Evolutionary conservation across 805 yeast genomes (phyloP).

Genomic region (Groenewaldozyma salmanticensis): DNA sequence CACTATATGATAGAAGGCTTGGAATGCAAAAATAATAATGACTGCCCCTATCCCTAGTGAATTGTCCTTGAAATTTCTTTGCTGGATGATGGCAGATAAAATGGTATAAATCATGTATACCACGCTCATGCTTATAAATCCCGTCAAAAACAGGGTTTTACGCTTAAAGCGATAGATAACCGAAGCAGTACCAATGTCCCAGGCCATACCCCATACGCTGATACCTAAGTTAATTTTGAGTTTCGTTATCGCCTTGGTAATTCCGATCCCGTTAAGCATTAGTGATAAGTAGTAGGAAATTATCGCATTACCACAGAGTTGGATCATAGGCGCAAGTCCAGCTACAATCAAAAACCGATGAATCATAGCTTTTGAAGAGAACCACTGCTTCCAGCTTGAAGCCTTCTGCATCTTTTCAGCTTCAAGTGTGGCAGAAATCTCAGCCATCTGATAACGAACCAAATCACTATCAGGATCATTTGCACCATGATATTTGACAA

Average conservation of each 20-base stretch:
- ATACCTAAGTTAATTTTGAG: constrained; percentile 14
- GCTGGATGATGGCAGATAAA: constrained; percentile 38
- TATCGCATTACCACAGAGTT: constrained; percentile 13
- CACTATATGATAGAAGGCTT: constrained; percentile 11
- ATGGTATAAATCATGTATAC: constrained; percentile 32
- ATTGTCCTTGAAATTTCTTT: constrained; percentile 34
- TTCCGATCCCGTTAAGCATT: constrained; percentile 46
- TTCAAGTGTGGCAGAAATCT: constrained; percentile 16
- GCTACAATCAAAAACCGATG: constrained; percentile 7
- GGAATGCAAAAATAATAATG: constrained; percentile 39
- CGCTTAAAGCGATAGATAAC: constrained; percentile 9
- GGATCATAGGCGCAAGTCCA: constrained; percentile 9
- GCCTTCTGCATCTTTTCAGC: constrained; percentile 13
- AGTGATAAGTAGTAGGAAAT: constrained; percentile 36
- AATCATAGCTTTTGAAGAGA: constrained; percentile 8
- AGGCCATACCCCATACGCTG: constrained; percentile 4
- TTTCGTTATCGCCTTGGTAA: constrained; percentile 25
- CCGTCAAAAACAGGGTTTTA: constrained; percentile 13
- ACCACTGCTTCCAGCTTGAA: constrained; percentile 14
- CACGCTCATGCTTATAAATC: constrained; percentile 8
- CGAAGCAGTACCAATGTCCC: constrained; percentile 5
- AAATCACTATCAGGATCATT: constrained; percentile 9
- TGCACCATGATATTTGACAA: constrained; percentile 24
- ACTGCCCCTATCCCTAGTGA: constrained; percentile 36
- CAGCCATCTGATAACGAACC: constrained; percentile 14